Percentiles rank a stretch among this genome's conserved stretches.
phyloP scores from a whole-genome alignment of 805 yeast genomes.

The Metschnikowia kunwiensis region DNA sequence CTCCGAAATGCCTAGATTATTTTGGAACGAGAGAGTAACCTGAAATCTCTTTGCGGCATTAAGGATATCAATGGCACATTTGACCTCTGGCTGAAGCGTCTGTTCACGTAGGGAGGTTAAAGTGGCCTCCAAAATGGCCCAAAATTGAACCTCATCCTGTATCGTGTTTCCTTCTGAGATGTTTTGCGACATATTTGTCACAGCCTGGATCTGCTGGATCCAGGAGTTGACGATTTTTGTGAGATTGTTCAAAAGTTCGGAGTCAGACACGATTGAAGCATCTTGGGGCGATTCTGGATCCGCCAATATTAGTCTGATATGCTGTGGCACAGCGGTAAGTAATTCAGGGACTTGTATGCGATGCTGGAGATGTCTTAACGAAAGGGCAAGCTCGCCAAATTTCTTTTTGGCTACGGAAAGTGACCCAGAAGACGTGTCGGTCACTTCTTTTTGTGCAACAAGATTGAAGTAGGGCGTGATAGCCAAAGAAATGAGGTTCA shows the following conservation, averaged over 20 bases:
- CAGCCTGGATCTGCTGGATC: slow-evolving; percentile 59
- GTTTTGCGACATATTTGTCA: slow-evolving; percentile 52
- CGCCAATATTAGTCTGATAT: slow-evolving; percentile 25
- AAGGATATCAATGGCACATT: slow-evolving; percentile 56
- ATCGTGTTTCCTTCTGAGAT: slow-evolving; percentile 52
- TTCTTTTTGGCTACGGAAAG: slow-evolving; percentile 44
- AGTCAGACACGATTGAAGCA: slow-evolving; percentile 31
- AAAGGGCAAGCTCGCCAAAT: slow-evolving; percentile 62
- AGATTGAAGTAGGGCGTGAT: slow-evolving; percentile 69
- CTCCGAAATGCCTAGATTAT: slow-evolving; percentile 66
- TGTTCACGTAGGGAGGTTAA: slow-evolving; percentile 57
- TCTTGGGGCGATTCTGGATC: slow-evolving; percentile 33
- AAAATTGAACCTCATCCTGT: slow-evolving; percentile 68
- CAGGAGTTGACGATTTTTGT: slow-evolving; percentile 71
- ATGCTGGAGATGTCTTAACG: slow-evolving; percentile 66
- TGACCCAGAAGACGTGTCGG: slow-evolving; percentile 10
- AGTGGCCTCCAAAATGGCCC: slow-evolving; percentile 70
- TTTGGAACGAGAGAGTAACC: slow-evolving; percentile 65
- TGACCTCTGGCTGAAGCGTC: slow-evolving; percentile 50
- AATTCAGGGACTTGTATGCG: slow-evolving; percentile 69
- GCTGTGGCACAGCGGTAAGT: slow-evolving; percentile 48
- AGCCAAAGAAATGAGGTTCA: slow-evolving; percentile 59
- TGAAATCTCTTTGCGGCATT: slow-evolving; percentile 75
- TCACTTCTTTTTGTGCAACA: slow-evolving; percentile 17
- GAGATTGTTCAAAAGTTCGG: slow-evolving; percentile 60